Percentiles rank a stretch among this genome's conserved stretches.
Conservation (phyloP, 352 stramenopile genomes). For the Pythium vanterpoolii region DNA sequence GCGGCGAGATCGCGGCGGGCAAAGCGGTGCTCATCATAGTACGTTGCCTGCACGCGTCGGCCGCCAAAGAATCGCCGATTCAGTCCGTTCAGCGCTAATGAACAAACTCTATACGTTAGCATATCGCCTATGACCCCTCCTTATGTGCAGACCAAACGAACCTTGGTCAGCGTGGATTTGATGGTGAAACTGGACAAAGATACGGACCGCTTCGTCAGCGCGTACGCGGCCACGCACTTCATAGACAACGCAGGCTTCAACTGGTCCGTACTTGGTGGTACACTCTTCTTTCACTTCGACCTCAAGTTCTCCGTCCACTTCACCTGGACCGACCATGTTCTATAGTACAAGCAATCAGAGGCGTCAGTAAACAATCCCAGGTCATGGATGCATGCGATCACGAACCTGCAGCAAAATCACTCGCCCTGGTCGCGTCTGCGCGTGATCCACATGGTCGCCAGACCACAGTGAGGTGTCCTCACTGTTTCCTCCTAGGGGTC, state of each 20-base stretch:
- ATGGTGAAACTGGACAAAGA: conserved; percentile 86
- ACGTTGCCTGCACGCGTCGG: conserved; percentile 73
- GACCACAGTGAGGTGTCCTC: background rate
- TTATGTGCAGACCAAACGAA: conserved; percentile 13
- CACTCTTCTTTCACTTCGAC: conserved; percentile 89
- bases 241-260: conserved; percentile 73
- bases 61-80: conserved; percentile 89
- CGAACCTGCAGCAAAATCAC: conserved; percentile 39
- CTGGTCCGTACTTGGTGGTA: conserved; percentile 71
- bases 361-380: conserved; percentile 1
- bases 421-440: background rate
- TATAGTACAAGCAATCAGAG: conserved; percentile 23
- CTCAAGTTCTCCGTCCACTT: conserved; percentile 88
- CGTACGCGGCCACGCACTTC: conserved; percentile 46
- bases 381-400: background rate
- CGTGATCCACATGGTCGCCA: background rate
- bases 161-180: conserved; percentile 72
- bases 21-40: conserved; percentile 85
- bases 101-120: background rate
- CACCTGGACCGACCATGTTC: conserved; percentile 90
- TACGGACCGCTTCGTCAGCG: conserved; percentile 79
- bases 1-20: conserved; percentile 50
- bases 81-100: conserved; percentile 68
- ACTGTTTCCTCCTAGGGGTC: background rate
- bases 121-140: background rate